Base-by-base conservation (phyloP, 2,329 filamentous ascomycete genomes). In the Rugonectria rugulosa region DNA sequence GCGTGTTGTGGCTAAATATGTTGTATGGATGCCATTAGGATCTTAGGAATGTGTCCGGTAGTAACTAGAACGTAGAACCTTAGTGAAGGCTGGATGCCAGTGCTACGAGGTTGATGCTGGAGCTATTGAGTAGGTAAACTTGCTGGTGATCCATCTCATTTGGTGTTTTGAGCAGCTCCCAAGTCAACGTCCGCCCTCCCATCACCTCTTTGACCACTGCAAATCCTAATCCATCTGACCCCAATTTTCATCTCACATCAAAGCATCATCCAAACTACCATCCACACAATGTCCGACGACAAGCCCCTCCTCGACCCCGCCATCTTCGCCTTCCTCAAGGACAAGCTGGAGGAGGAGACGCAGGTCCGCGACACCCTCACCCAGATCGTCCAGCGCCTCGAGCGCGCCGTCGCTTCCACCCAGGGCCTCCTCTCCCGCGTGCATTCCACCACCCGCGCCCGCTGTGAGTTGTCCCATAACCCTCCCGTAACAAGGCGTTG, bases 321-420 rank as follows among this genome's bases (percentile, higher is more conserved):
- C 63, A 91, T 98, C 73, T 97, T 98, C 75, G 86, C 92, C 70
- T 84, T 89, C 66, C 87, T 99, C 59, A 94, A 97, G 76, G 79
- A 84, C 56, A 93, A 93, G 74, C 91, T 97, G 67, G 95, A 98
- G 66, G 89, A 96, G 73, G 95, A 98, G 72, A 83, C 86, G 8
- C 81, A 84, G 50, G 87, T 96, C 50, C 87, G 91, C 68, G 94
- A 98, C 79, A 87, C 91, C 68, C 84, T 99, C 53, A 86, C 88
- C 62, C 87, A 92, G 53, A 90, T 96, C 66, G 83, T 95, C 38
- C 89, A 95, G 71, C 84, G 82, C 36, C 85, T 98, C 31, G 91
- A 96, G 69, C 89, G 92, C 70, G 88, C 92, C 84, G 90, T 91
- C 61, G 86, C 91, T 66, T 87, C 87, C 59, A 88, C 89, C 19